Conservation (phyloP, 1,139 yeast genomes). For the Hansenula sp. region DNA sequence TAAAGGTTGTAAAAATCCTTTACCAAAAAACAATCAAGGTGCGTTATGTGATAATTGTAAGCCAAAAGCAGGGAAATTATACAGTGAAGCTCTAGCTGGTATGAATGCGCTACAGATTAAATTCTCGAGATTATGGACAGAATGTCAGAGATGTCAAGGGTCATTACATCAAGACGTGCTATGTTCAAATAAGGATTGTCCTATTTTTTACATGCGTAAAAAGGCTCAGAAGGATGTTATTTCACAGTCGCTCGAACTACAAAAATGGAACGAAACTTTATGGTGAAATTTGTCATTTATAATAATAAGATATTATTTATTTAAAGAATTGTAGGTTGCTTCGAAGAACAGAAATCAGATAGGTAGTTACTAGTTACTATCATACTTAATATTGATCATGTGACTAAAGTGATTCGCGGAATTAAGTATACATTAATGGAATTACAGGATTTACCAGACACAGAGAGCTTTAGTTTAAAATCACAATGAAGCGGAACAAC, state of each 20-base stretch:
- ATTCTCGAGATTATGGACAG: conserved; percentile 93
- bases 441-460: no score
- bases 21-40: conserved; percentile 62
- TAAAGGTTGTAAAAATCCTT: conserved; percentile 81
- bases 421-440: no score
- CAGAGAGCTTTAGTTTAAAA: no score
- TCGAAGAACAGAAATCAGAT: no score
- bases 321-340: no score
- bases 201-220: conserved; percentile 95
- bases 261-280: conserved; percentile 43
- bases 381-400: no score
- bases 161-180: conserved; percentile 92
- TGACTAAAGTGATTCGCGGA: no score
- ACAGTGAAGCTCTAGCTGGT: conserved; percentile 72
- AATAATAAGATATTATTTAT: no score
- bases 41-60: conserved; percentile 82
- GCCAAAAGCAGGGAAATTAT: conserved; percentile 68
- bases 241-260: conserved; percentile 63
- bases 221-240: conserved; percentile 87
- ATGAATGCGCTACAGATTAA: conserved; percentile 78
- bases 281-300: conserved; percentile 15
- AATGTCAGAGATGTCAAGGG: conserved; percentile 97
- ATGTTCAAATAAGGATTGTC: conserved; percentile 95
- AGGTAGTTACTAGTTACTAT: no score
- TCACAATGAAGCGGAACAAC: no score